Conservation (phyloP, 139 green algal genomes). For the Coelastrella sp. region DNA sequence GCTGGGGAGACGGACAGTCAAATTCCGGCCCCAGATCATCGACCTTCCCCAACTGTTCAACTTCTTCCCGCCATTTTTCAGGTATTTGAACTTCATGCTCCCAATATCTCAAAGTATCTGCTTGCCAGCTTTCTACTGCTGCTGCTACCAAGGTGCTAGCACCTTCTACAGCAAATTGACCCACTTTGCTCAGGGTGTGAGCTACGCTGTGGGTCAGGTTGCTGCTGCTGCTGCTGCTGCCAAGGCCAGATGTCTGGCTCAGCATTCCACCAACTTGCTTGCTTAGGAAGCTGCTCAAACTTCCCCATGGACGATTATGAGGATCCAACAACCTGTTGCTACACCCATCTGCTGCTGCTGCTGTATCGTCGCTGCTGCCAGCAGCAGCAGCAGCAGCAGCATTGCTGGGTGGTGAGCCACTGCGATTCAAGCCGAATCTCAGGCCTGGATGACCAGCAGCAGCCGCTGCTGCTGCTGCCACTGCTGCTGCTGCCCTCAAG, state of each 20-base stretch:
- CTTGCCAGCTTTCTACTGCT: constrained; percentile 37
- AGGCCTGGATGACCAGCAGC: no score
- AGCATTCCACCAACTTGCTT: not conserved
- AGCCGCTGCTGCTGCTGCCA: not conserved
- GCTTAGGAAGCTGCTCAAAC: not conserved
- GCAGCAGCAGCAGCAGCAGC: no score
- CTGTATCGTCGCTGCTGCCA: not conserved
- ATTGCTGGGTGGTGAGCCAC: not conserved
- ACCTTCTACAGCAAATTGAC: constrained; percentile 20
- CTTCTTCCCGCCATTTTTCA: not conserved
- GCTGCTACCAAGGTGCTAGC: constrained; percentile 36
- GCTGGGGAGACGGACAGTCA: no score
- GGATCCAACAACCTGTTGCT: no score
- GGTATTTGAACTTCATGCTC: constrained; percentile 22
- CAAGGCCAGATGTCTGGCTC: not conserved
- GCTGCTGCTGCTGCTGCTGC: not conserved
- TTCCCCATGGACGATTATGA: not conserved
- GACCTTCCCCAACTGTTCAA: not conserved
- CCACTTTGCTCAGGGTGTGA: constrained; percentile 20
- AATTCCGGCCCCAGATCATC: no score
- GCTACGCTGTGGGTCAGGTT: not conserved
- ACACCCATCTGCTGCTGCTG: not conserved
- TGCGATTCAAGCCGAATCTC: not conserved
- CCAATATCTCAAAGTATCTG: constrained; percentile 7
- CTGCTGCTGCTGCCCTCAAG: not conserved